Base-by-base conservation (phyloP, 352 stramenopile genomes). In the Pythium rishiriense region DNA sequence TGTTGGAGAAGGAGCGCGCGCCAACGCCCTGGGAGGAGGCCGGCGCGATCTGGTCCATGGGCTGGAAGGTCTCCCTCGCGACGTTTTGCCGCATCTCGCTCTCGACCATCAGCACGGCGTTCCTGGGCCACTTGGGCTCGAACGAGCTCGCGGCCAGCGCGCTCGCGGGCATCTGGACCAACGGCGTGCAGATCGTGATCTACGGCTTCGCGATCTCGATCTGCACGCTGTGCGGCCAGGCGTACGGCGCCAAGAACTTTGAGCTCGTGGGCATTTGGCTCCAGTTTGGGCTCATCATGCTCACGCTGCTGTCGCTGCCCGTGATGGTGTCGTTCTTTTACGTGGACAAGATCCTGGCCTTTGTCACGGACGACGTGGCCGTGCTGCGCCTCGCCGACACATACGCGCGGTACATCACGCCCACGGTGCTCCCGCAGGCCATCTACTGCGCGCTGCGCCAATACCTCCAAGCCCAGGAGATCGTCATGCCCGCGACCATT, bases 321-420 rank as follows among this genome's bases (percentile, higher is more conserved):
- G 85, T 91, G 52, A 84, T 91, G 69, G 62, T 87, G 59, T 93
- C 77, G 52, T 94, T 91, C 71, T 91, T 87, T 67, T 94, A 90
- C 62, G 83, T 93, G 22, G 83, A 90, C 53, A 61, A 65, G 35
- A 81, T 94, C 50, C 69, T 94, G 14, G 66, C 70, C 43, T 77
- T 83, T 48, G 73, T 91, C 14, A 93, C 81, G 33, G 82, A 91
- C 51, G 84, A 94, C 48, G 24, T 58, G 7, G 66, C 72, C 4
- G 85, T 93, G 53, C 75, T 94, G 0, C 46, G n/a, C 19, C 71
- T 93, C 35, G 86, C 81, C 0, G 79, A 75, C 50, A 84, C 73
- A 3, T 94, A 90, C 66, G 82, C 86, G 11, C 64, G 74, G 31
- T 81, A 79, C 26, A 57, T 90, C 10, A 74, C 79, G 11, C 76